Base-by-base conservation (phyloP, 768 basidiomycete species). In the Psilocybe cubensis region DNA sequence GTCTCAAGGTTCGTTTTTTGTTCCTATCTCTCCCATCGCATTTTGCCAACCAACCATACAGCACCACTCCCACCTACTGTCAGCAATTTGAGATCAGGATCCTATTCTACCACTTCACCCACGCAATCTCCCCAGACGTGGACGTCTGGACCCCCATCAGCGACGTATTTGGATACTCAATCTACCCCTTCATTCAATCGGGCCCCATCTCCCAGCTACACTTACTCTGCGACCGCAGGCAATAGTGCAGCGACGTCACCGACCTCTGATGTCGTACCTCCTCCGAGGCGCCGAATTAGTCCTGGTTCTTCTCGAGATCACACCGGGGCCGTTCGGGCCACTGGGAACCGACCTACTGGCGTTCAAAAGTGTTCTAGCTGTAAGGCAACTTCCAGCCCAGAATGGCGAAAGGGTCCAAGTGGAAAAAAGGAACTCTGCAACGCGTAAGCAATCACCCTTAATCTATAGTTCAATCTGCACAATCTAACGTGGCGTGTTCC, bases 401-500 rank as follows among this genome's bases (percentile, higher is more conserved):
- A 95, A 71, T 95, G 93, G 93, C 78, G 93, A 68, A 95, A 95
- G 72, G 93, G 93, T 18, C 91, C 92, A 51, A 92, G 84, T 65
- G 93, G 93, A 24, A 89, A 90, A 72, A 95, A 95, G 74, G 92
- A 95, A 70, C 79, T 95, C 24, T 95, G 93, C 71, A 95, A 95
- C 76, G 93, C 93, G 89, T 94, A 74, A 78, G 90, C 46, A 82
- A 61, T 59, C 52, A 56, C 52, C 38, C 53, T 27, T 40, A 47
- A 58, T 58, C 47, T 42, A 50, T 60, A 43, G 11, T 54, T 53
- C 50, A 46, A 25, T 24, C 18, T 43, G 29, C n/a, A n/a, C n/a
- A n/a, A n/a, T n/a, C 41, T 42, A 63, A 28, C 18, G 35, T 58
- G 58, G 40, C 53, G 43, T 58, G 53, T 54, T 54, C 49, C 51